These are phyloP conservation scores for Colletotrichum sansevieriae DNA, from an alignment of 2,329 filamentous ascomycete genomes.

Conservation along the genomic window DNA sequence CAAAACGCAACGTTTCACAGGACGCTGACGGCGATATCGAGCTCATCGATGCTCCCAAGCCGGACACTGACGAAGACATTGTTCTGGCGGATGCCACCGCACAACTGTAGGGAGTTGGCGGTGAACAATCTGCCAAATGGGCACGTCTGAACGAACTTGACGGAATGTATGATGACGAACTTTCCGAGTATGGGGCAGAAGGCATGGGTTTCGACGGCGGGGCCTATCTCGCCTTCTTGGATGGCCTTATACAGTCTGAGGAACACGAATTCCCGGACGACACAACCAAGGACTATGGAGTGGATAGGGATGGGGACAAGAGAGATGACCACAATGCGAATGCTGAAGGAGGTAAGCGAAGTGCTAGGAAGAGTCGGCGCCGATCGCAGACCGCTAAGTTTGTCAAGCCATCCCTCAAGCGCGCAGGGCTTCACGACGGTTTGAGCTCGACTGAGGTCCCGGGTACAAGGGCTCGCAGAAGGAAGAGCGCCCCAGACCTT, in stretches of 20 bases:
- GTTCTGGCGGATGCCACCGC: not conserved
- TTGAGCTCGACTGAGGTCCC: not conserved
- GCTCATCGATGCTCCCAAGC: constrained; percentile 3
- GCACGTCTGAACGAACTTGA: too few species aligned
- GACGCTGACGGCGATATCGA: constrained; percentile 36
- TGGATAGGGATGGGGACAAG: not conserved
- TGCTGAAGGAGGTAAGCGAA: not conserved
- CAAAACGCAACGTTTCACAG: constrained; percentile 42
- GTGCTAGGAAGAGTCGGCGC: not conserved
- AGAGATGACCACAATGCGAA: not conserved
- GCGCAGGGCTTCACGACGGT: not conserved
- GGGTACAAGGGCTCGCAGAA: not conserved
- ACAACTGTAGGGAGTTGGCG: not conserved
- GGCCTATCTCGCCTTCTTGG: too few species aligned
- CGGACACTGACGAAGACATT: not conserved
- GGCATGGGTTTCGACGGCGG: too few species aligned
- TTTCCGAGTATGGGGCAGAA: too few species aligned
- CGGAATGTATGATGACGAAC: too few species aligned
- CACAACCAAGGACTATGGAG: too few species aligned
- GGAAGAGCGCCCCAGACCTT: not conserved
- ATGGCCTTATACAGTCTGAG: too few species aligned
- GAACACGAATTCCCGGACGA: too few species aligned
- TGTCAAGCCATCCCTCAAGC: constrained; percentile 1
- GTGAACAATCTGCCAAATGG: not conserved
- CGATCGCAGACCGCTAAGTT: not conserved